Evolutionary conservation across 2,329 filamentous ascomycete genomes (phyloP).

Genomic region (Aspergillus puulaauensis): DNA sequence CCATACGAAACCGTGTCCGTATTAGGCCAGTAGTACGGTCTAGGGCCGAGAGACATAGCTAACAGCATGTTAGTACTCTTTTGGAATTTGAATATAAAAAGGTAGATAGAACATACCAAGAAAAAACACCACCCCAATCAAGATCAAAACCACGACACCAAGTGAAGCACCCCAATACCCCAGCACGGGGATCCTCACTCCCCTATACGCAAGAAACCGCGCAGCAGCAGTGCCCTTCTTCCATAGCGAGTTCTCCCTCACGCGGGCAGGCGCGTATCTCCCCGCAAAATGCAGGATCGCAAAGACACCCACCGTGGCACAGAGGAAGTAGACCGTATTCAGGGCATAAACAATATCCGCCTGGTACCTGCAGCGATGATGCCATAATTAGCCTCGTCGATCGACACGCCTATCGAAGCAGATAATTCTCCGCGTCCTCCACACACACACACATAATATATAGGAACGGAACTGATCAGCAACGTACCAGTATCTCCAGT

Average conservation of each 20-base stretch:
- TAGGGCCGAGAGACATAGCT: slow-evolving; percentile 50
- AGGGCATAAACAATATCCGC: slow-evolving; percentile 56
- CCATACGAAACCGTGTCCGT: slow-evolving; percentile 44
- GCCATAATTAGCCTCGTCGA: neutral
- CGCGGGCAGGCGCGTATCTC: slow-evolving; percentile 28
- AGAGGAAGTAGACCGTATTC: slow-evolving; percentile 54
- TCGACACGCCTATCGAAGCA: neutral
- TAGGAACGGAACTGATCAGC: neutral
- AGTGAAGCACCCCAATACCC: slow-evolving; percentile 47
- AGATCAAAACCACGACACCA: slow-evolving; percentile 44
- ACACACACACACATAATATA: neutral
- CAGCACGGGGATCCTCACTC: slow-evolving; percentile 33
- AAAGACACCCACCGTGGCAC: slow-evolving; percentile 51
- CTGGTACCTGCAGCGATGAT: slow-evolving; percentile 47
- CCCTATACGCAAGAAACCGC: slow-evolving; percentile 45
- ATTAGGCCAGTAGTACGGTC: slow-evolving; percentile 59
- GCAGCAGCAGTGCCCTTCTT: slow-evolving; percentile 34
- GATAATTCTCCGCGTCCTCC: neutral
- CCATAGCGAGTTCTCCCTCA: slow-evolving; percentile 29
- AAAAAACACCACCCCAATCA: slow-evolving; percentile 48
- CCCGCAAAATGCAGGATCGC: slow-evolving; percentile 40
- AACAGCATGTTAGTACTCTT: neutral
- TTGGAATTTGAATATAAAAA: neutral
- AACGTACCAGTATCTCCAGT: slow-evolving; percentile 34
- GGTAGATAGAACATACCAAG: slow-evolving; percentile 32